A percentile compares a stretch with the other conserved stretches of the same genome.
phyloP scores from a whole-genome alignment of 2,329 filamentous ascomycete genomes.

The Hypoxylon sp. region DNA sequence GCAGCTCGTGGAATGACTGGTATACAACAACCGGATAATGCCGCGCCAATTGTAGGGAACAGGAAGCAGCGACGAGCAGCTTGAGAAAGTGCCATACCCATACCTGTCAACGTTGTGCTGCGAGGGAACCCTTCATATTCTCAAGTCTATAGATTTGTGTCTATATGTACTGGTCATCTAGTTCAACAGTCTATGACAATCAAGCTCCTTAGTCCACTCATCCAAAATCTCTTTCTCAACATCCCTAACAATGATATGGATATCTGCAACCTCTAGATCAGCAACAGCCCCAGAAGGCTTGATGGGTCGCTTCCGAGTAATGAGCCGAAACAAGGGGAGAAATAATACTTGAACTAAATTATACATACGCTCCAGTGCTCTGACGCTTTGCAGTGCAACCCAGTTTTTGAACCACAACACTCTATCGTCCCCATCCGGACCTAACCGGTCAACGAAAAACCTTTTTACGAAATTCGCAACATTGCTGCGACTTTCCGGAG shows the following conservation, averaged over 20 bases:
- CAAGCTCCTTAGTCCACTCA: conserved; percentile 67
- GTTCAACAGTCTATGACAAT: conserved; percentile 54
- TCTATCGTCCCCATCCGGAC: conserved; percentile 62
- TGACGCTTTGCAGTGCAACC: conserved; percentile 88
- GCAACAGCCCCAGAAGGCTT: neutral
- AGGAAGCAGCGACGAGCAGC: conserved; percentile 70
- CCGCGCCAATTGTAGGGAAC: conserved; percentile 62
- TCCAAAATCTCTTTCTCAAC: conserved; percentile 66
- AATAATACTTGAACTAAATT: conserved; percentile 1
- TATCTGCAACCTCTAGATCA: conserved; percentile 61
- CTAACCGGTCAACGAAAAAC: conserved; percentile 75
- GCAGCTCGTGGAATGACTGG: conserved; percentile 69
- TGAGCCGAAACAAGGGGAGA: neutral
- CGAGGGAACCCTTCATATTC: conserved; percentile 1
- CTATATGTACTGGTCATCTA: conserved; percentile 26
- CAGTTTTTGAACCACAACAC: conserved; percentile 96
- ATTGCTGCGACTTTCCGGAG: conserved; percentile 72
- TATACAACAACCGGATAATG: conserved; percentile 57
- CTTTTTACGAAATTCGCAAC: conserved; percentile 79
- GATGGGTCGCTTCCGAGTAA: neutral
- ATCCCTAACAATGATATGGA: conserved; percentile 80
- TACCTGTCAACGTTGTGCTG: conserved; percentile 1
- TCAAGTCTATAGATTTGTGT: neutral
- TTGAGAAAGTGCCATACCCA: conserved; percentile 47
- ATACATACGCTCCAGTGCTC: conserved; percentile 77